Conservation (phyloP, 345 rosid species). For the Punica granatum region DNA sequence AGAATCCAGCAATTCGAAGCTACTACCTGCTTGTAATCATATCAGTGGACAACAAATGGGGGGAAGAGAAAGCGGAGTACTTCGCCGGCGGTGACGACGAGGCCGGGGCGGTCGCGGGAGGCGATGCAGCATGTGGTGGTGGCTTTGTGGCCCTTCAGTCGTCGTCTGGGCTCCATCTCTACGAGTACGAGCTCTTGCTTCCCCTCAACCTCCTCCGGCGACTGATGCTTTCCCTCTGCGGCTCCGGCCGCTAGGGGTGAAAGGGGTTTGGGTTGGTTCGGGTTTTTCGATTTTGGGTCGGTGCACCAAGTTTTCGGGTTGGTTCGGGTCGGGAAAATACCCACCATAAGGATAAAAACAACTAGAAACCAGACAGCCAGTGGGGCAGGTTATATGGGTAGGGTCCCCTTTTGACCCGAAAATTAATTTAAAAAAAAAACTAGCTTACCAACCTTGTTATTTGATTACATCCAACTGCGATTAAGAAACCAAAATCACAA, state of each 20-base stretch:
- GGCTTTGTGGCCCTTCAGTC: slow-evolving; percentile 68
- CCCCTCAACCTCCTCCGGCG: background rate
- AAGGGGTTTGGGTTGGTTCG: background rate
- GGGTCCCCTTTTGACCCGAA: too few relatives aligned
- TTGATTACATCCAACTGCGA: too few relatives aligned
- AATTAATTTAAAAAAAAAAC: too few relatives aligned
- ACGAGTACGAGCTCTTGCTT: slow-evolving; percentile 14
- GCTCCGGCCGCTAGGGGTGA: background rate
- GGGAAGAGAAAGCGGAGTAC: slow-evolving; percentile 17
- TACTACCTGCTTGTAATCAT: background rate
- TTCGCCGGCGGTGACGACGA: slow-evolving; percentile 74
- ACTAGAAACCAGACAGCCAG: too few relatives aligned
- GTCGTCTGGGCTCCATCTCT: slow-evolving; percentile 52
- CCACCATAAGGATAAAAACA: too few relatives aligned
- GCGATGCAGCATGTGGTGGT: slow-evolving; percentile 73
- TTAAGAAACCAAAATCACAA: too few relatives aligned
- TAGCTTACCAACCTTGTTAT: too few relatives aligned
- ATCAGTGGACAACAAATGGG: background rate
- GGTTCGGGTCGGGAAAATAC: too few relatives aligned
- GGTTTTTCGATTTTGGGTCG: too few relatives aligned
- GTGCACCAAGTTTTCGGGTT: too few relatives aligned
- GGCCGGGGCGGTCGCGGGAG: slow-evolving; percentile 62
- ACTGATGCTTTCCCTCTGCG: background rate
- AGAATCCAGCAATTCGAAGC: background rate
- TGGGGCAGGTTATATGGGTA: too few relatives aligned